Evolutionary conservation across 2,329 filamentous ascomycete species (phyloP), one percentile per base, ranked within the genome.

Genomic region (Aspergillus sp.): DNA sequence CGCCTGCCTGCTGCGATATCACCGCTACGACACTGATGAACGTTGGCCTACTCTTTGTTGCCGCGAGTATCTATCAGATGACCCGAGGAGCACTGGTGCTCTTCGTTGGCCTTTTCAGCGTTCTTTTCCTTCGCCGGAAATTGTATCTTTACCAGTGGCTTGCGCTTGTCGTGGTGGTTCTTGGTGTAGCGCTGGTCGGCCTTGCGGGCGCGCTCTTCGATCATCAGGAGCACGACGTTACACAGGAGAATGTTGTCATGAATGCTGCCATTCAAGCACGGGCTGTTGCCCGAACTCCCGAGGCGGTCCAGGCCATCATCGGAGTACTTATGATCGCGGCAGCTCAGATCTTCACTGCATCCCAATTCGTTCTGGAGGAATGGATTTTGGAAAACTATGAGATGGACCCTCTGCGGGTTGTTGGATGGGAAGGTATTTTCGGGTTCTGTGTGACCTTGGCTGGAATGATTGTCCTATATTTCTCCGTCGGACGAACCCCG

Each of bases 41-140:
- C 72, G 90, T 92, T 4, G 95, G 95, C 3, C 82, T 99, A 66
- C 83, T 98, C 52, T 93, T 98, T 73, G 93, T 98, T 24, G 95
- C 91, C 12, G 92, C 95, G 1, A 96, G 91, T 61, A 97, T 99
- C 71, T 99, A 97, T 78, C 95, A 99, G 79, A 99, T 99, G 95
- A 98, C 94, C 1, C 84, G 95, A 60, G 95, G 95, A 9, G 95
- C 95, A 0, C 83, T 99, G 47, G 94, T 99, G 3, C 83, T 99
- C 6, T 99, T 99, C 69, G 95, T 99, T 20, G 95, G 95, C 0
- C 80, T 98, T 0, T 97, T 99, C 79, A 96, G 92, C 71, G 93
- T 99, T 29, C 70, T 96, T 12, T 98, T 99, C 75, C 81, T 99
- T 58, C 88, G 87, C 69, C 86, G 92, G 52, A 89, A 86, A 67